Base-by-base conservation (phyloP, 192 early-diverging fungal species). In the Backusella tuberculispora region DNA sequence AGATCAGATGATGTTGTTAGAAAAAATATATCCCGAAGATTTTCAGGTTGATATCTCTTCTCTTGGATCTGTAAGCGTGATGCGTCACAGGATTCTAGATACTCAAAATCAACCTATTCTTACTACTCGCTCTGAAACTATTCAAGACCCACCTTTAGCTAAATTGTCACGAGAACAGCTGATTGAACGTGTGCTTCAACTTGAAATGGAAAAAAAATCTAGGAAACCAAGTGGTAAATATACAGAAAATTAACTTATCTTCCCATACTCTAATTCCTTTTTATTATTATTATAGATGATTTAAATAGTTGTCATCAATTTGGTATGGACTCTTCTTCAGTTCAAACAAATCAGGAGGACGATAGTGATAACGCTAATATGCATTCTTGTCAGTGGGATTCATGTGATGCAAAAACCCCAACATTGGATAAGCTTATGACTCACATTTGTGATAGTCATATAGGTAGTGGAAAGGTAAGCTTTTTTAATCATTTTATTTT, bases 391-490 rank as follows among this genome's bases (percentile, higher is more conserved):
- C 44, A 40, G 40, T 72, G 71, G 71, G 71, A 42, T 24, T 19
- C 34, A 19, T 72, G 71, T 72, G 48, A 37, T 21, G 53, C 53
- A 19, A 50, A 72, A 63, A 37, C 53, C 9, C 41, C 71, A 17
- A 72, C 48, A 24, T 63, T 72, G 34, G 53, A 72, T 42, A 50
- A 63, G 44, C 69, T 87, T 26, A 85, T 87, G 41, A 74, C 76
- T 29, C 86, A 87, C 53, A 84, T 87, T 5, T 81, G 80, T 65
- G 86, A 87, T 47, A 71, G 64, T 17, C 86, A 87, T 63, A 85
- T 87, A 60, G 86, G 86, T 26, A 80, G 84, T 50, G 86, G 86
- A 64, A 87, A 87, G 82, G 85, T 87, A 78, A 67, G 48, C n/a
- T 67, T 40, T 41, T 15, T 26, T 13, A 47, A 42, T 66, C 10